phyloP scores from a whole-genome alignment of 2,329 filamentous ascomycete species.

The Beauveria rudraprayagi region DNA sequence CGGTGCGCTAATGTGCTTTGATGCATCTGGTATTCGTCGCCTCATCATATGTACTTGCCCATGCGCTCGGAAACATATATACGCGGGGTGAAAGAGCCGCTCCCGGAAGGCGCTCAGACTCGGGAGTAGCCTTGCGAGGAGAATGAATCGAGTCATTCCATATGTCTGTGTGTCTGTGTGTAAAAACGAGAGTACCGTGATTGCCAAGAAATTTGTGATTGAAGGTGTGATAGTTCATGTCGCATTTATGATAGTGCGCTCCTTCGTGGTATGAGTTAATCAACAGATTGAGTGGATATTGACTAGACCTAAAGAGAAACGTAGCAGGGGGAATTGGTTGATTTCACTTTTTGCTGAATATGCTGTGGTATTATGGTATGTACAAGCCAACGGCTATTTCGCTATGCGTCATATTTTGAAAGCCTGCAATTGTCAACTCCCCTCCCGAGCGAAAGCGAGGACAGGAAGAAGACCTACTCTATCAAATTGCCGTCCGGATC shows the following conservation, averaged over 20 bases:
- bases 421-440: constrained; percentile 3
- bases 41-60: background rate
- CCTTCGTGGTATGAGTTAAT: background rate
- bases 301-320: background rate
- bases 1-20: background rate
- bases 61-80: no score
- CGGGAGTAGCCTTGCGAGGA: constrained; percentile 21
- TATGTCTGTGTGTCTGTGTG: background rate
- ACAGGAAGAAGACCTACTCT: constrained; percentile 37
- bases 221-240: no score
- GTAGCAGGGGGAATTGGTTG: no score
- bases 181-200: background rate
- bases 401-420: constrained; percentile 9
- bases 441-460: background rate
- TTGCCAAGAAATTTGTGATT: no score
- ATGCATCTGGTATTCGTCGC: background rate
- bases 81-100: no score
- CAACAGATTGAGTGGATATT: background rate
- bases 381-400: background rate
- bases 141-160: constrained; percentile 23
- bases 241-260: no score
- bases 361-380: background rate
- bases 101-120: constrained; percentile 16
- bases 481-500: constrained; percentile 56
- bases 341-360: background rate